A percentile compares a stretch with the other conserved stretches of the same genome.
phyloP scores from a whole-genome alignment of 164 flowering plant species.

The Annona cherimola region DNA sequence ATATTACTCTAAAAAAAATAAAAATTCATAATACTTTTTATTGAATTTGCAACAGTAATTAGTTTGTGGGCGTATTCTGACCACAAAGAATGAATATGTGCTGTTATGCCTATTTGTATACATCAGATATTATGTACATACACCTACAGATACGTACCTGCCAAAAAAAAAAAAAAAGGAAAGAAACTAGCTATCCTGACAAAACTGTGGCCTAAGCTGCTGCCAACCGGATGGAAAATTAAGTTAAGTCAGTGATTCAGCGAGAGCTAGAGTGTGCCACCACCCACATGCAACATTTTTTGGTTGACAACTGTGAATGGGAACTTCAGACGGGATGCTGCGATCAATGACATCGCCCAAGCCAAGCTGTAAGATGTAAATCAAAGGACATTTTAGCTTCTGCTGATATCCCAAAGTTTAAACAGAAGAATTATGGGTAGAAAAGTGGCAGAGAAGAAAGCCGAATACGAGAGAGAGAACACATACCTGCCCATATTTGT shows the following conservation, averaged over 20 bases:
- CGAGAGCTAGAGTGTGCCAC: constrained; percentile 94
- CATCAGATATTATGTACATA: constrained; percentile 1
- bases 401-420: neutral
- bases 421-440: neutral
- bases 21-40: neutral
- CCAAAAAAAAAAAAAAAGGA: neutral
- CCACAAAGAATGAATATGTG: constrained; percentile 6
- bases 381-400: neutral
- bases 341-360: constrained; percentile 88
- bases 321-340: constrained; percentile 65
- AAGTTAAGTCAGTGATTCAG: constrained; percentile 50
- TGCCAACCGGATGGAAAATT: neutral
- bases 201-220: neutral
- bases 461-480: neutral
- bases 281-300: constrained; percentile 86
- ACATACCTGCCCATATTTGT: constrained; percentile 95
- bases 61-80: neutral
- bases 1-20: neutral
- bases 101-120: neutral
- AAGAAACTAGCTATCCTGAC: constrained; percentile 4
- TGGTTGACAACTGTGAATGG: constrained; percentile 44
- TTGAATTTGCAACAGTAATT: neutral
- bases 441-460: neutral
- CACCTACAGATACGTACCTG: neutral
- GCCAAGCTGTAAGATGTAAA: constrained; percentile 60